Evolutionary conservation across 352 stramenopile genomes (phyloP).

Genomic region (Globisporangium nagaii): DNA sequence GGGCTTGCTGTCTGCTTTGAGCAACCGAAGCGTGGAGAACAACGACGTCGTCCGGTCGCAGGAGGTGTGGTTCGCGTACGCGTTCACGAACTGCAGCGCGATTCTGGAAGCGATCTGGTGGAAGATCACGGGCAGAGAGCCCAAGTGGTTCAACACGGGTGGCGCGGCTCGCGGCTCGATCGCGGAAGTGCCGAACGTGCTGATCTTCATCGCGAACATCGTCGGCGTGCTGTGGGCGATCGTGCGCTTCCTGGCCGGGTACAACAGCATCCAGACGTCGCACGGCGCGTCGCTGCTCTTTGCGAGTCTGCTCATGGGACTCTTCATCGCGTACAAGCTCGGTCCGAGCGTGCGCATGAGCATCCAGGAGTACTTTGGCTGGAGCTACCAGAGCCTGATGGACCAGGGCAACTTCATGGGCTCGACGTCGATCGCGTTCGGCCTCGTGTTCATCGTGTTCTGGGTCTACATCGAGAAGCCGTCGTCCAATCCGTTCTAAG

Average conservation of each 20-base stretch:
- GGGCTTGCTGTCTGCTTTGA: constrained; percentile 66
- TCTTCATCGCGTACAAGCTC: constrained; percentile 79
- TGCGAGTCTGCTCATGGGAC: constrained; percentile 73
- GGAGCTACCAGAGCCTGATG: constrained; percentile 81
- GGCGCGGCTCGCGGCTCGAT: constrained; percentile 59
- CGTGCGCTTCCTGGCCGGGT: constrained; percentile 73
- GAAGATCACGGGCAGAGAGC: constrained; percentile 79
- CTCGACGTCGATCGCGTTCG: constrained; percentile 63
- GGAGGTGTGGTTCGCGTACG: constrained; percentile 81
- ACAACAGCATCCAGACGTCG: constrained; percentile 70
- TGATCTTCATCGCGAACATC: constrained; percentile 68
- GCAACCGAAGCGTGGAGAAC: constrained; percentile 81
- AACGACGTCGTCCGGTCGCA: constrained; percentile 80
- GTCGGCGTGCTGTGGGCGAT: constrained; percentile 66
- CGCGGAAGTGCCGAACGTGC: constrained; percentile 67
- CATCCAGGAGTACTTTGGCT: constrained; percentile 87
- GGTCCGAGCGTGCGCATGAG: constrained; percentile 79
- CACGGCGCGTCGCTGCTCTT: constrained; percentile 71
- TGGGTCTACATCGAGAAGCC: constrained; percentile 83
- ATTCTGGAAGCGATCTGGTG: constrained; percentile 77
- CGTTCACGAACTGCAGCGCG: constrained; percentile 75
- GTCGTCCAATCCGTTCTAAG: constrained; percentile 75
- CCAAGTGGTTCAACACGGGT: constrained; percentile 78
- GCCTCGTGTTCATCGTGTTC: constrained; percentile 72
- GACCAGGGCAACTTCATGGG: constrained; percentile 83